Conservation (phyloP, 208 protist species). For the Trypanosoma cruzi region DNA sequence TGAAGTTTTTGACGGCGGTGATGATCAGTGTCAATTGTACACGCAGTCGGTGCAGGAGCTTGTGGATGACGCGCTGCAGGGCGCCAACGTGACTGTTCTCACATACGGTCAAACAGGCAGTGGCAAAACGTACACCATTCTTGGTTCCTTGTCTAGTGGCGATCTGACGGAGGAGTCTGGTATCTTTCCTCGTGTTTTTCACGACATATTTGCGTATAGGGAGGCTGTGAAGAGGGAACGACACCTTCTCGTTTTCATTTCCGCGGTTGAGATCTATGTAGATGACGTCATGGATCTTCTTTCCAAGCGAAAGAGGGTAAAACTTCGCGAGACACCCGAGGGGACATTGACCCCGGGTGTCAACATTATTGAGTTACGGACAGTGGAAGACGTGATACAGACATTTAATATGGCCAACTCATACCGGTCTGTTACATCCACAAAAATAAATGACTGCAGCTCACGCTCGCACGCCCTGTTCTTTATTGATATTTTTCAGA, state of each 20-base stretch:
- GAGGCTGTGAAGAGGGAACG: conserved; percentile 37
- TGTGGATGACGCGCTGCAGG: conserved; percentile 77
- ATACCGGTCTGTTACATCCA: conserved; percentile 75
- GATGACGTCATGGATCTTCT: conserved; percentile 91
- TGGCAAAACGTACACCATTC: conserved; percentile 93
- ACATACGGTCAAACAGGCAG: conserved; percentile 91
- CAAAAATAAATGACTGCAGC: conserved; percentile 91
- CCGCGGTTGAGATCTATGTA: conserved; percentile 87
- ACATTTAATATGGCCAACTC: conserved; percentile 80
- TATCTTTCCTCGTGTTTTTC: conserved; percentile 86
- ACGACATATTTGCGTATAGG: conserved; percentile 83
- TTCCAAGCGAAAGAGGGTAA: conserved; percentile 75
- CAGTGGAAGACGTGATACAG: conserved; percentile 70
- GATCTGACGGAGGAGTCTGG: conserved; percentile 55
- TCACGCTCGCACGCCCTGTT: conserved; percentile 92
- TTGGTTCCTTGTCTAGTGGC: conserved; percentile 59
- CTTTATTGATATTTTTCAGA: conserved; percentile 90
- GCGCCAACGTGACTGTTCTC: conserved; percentile 85
- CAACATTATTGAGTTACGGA: conserved; percentile 60
- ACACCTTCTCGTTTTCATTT: conserved; percentile 79
- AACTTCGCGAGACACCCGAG: conserved; percentile 78
- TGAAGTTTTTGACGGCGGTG: conserved; percentile 79
- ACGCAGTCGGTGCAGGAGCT: conserved; percentile 83
- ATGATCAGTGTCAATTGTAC: conserved; percentile 81
- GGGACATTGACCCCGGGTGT: conserved; percentile 72